Conservation (phyloP, 257 asterid genomes). For the Solanum neorickii region DNA sequence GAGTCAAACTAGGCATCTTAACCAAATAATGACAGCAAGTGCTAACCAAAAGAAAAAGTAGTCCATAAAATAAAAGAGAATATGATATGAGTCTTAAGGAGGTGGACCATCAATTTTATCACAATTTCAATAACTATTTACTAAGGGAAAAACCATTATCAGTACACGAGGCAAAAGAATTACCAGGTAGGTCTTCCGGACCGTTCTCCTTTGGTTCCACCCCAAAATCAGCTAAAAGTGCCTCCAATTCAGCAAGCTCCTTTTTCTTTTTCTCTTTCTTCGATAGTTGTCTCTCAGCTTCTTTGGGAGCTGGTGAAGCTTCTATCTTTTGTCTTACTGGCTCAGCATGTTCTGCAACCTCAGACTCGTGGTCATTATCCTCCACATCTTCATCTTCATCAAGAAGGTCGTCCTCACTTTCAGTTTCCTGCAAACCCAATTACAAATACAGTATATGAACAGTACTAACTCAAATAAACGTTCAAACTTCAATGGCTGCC, state of each 20-base stretch:
- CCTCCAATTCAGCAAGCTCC: constrained; percentile 95
- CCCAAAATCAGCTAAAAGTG: constrained; percentile 87
- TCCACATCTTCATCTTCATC: constrained; percentile 57
- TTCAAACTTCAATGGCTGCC: background rate
- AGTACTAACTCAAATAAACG: background rate
- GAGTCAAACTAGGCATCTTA: background rate
- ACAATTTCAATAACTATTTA: background rate
- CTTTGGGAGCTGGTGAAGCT: constrained; percentile 41
- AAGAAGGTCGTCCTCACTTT: constrained; percentile 31
- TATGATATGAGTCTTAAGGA: background rate
- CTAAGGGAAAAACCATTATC: background rate
- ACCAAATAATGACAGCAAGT: background rate
- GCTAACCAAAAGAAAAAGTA: background rate
- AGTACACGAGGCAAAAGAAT: background rate
- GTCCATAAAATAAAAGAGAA: background rate
- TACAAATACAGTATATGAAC: background rate
- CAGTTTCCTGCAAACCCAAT: constrained; percentile 23
- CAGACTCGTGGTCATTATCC: constrained; percentile 62
- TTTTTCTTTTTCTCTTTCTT: constrained; percentile 90
- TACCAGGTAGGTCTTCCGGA: constrained; percentile 47
- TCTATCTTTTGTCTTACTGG: constrained; percentile 1
- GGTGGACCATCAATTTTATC: background rate
- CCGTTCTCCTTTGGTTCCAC: constrained; percentile 32
- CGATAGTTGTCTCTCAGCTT: constrained; percentile 79
- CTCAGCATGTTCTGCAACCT: constrained; percentile 44